Evolutionary conservation across 2,329 filamentous ascomycete species (phyloP), one percentile per base, ranked within the genome.

Genomic region (Fusarium sp.): DNA sequence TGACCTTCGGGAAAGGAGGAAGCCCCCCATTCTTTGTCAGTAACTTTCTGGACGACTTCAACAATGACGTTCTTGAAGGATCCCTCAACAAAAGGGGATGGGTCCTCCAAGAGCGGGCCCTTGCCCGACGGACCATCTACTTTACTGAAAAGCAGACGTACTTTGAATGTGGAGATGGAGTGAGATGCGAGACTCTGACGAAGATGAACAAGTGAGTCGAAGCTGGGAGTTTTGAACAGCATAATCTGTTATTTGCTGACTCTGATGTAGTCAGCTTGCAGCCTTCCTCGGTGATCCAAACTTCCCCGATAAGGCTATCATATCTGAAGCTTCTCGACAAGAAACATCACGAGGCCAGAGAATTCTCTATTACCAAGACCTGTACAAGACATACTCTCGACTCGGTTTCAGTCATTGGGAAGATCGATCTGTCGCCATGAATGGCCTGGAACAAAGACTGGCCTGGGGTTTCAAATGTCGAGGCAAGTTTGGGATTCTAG

Each of bases 241-340:
- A 6, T 29, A 6, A 29, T 11, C 11, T 11, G 27, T 4, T 15
- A 14, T 13, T 6, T 41, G 39, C 40, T 42, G 15, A 42, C 15
- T 4, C 4, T n/a, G 18, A 25, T 3, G 1, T 1, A 63, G 60
- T 15, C 48, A 61, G 2, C 43, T 47, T 5, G 60, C 56, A 1
- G 43, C 49, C 2, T 60, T 63, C 9, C 11, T 63, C 10, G 60
- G 56, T 4, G 60, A 63, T 2, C 39, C 56, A 8, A 61, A 63
- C 17, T 63, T 63, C 2, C 59, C 55, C 2, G 31, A 60, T 11
- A 41, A 47, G 11, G 56, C 56, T 10, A 54, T 54, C 10, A 18
- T 21, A 13, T 57, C 47, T 1, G 11, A 21, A 7, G 20, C 27
- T 17, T 29, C 54, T 14, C 45, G 39, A 4, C 48, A 47, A 15